These are phyloP conservation scores for Phyllosticta citrichinensis DNA, from an alignment of 2,329 filamentous ascomycete genomes.

Conservation along the genomic window DNA sequence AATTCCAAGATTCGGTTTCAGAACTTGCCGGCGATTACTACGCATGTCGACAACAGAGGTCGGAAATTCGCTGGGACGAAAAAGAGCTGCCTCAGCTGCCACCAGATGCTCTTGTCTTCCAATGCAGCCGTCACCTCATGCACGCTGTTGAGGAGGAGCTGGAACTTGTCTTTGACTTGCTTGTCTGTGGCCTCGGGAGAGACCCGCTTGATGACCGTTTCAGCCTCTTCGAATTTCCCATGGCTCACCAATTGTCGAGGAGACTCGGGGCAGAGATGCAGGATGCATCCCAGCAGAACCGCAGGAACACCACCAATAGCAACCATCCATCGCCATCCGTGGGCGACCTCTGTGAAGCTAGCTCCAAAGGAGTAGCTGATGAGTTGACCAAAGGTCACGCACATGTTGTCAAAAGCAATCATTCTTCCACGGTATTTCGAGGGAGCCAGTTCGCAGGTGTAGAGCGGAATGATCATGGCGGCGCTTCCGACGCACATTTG, in stretches of 20 bases:
- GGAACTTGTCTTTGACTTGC: slow-evolving; percentile 14
- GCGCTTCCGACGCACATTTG: slow-evolving; percentile 21
- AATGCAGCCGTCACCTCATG: slow-evolving; percentile 26
- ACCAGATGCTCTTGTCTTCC: slow-evolving; percentile 23
- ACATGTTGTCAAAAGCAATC: slow-evolving; percentile 32
- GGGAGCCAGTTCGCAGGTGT: slow-evolving; percentile 19
- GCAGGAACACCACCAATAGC: slow-evolving; percentile 27
- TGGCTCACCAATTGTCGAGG: slow-evolving; percentile 32
- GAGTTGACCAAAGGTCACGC: slow-evolving; percentile 21
- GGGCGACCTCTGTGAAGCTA: slow-evolving; percentile 25
- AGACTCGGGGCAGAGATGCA: slow-evolving; percentile 26
- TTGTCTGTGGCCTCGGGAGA: slow-evolving; percentile 16
- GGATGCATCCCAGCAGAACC: slow-evolving; percentile 24
- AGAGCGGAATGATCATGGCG: slow-evolving; percentile 22
- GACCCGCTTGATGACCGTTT: slow-evolving; percentile 26
- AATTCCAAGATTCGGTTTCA: no score
- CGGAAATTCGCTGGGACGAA: slow-evolving; percentile 28
- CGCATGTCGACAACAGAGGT: slow-evolving; percentile 30
- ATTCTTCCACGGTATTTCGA: slow-evolving; percentile 26
- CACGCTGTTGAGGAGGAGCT: slow-evolving; percentile 16
- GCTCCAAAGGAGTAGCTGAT: slow-evolving; percentile 25
- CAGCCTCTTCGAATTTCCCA: slow-evolving; percentile 23
- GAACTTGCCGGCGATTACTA: slow-evolving; percentile 30
- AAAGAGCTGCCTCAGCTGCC: slow-evolving; percentile 20
- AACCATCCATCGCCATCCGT: slow-evolving; percentile 26